Evolutionary conservation across 176 grass and related monocot genomes (phyloP).

Genomic region (Oryza meyeriana): DNA sequence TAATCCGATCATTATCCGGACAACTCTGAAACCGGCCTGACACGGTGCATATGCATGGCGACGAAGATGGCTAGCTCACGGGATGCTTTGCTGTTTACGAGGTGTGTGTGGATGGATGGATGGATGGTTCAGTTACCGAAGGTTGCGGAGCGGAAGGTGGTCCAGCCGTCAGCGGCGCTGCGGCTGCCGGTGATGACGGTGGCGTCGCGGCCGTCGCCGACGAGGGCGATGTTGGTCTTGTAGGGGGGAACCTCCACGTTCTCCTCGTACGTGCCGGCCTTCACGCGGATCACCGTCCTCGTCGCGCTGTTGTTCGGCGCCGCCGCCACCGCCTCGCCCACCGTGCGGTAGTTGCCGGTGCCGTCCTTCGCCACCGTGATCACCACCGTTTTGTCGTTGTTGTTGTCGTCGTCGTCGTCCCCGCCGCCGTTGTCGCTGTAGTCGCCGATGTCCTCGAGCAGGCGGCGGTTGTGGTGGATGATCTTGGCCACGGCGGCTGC

Average conservation of each 20-base stretch:
- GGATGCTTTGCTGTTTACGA: neutral
- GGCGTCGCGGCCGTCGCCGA: conserved; percentile 48
- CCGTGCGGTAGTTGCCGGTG: conserved; percentile 50
- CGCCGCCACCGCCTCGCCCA: conserved; percentile 54
- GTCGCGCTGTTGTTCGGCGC: conserved; percentile 52
- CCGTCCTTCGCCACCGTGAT: conserved; percentile 76
- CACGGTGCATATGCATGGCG: neutral
- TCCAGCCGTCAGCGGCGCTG: conserved; percentile 58
- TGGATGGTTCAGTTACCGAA: conserved; percentile 40
- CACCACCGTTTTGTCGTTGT: conserved; percentile 14
- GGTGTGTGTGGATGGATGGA: neutral
- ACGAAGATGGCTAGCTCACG: neutral
- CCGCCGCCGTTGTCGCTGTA: neutral
- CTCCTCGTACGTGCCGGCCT: conserved; percentile 75
- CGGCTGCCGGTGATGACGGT: conserved; percentile 76
- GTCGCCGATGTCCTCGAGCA: conserved; percentile 26
- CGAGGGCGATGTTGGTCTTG: conserved; percentile 56
- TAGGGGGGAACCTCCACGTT: conserved; percentile 59
- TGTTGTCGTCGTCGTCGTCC: neutral
- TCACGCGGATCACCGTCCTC: conserved; percentile 57
- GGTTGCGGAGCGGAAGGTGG: conserved; percentile 72
- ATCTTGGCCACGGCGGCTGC: neutral
- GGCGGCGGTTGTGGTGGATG: conserved; percentile 32
- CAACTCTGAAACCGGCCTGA: too few species aligned
- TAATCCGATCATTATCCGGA: neutral